Evolutionary conservation across 1,284 basidiomycete species (phyloP), one percentile per base, ranked within the genome.

Genomic region (Neonothopanus nambi): DNA sequence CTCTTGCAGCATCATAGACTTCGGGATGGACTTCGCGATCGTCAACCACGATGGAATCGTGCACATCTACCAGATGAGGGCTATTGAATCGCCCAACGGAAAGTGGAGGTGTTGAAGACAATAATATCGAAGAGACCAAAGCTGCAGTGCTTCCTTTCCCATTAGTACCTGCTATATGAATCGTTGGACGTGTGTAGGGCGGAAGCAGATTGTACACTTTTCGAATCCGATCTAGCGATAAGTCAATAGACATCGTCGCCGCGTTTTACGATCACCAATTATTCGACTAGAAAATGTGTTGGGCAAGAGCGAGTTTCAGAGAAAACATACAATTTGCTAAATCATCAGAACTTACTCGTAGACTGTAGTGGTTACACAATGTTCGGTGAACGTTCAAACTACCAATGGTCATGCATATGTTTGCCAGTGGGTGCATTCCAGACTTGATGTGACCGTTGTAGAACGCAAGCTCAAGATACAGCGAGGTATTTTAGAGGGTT

Each of bases 161-260:
- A 70, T 99, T 99, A 0, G 97, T 99, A 0, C 97, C 96, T 3
- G 94, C 88, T 48, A 99, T 81, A 66, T 99, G 97, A 36, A 95
- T 80, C 1, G 95, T 93, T 0, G 95, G 95, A 1, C 93, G 82
- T 0, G 74, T 81, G 63, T 89, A 86, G 0, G 79, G 73, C 0
- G 85, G 85, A 1, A 98, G 76, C 50, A 77, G 67, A 4, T 66
- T 57, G 48, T 89, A 77, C 2, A 97, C 76, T 5, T 60, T 69
- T 20, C 67, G 67, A 61, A 98, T 85, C 4, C 93, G 83, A 37
- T 85, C 76, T 1, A 97, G 78, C 1, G 86, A 85, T 8, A 97
- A 83, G 59, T 91, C 84, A 65, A 98, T 94, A 6, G 83, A 82
- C 84, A 86, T 84, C 37, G 15, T 53, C 88, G 85, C 64, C 70